A percentile compares a stretch with the other conserved stretches of the same genome.
Evolutionary conservation across 148 eudicot species (phyloP).

Genomic region (Rhododendron williamsianum): DNA sequence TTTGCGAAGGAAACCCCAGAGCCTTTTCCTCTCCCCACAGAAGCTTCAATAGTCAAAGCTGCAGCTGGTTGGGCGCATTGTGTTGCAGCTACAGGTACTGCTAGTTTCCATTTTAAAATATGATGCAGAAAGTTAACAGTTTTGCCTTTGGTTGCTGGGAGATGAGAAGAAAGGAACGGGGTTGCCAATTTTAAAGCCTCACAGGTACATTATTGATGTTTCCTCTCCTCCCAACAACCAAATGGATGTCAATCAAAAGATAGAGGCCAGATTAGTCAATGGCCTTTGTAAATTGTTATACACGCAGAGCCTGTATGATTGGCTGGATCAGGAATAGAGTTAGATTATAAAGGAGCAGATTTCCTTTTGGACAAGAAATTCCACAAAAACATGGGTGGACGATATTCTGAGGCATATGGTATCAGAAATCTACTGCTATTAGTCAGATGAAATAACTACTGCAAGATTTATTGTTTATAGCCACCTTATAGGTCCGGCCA

Average conservation of each 20-base stretch:
- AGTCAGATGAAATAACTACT: not conserved
- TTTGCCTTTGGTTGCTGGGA: slow-evolving; percentile 12
- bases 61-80: slow-evolving; percentile 99
- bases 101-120: not conserved
- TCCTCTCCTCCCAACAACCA: slow-evolving; percentile 17
- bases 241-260: slow-evolving; percentile 1
- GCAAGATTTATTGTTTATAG: not conserved
- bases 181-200: slow-evolving; percentile 14
- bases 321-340: not conserved
- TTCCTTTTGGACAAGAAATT: not conserved
- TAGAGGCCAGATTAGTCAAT: not conserved
- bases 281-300: not conserved
- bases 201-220: slow-evolving; percentile 13
- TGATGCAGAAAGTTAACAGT: slow-evolving; percentile 11
- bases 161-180: slow-evolving; percentile 12
- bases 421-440: not conserved
- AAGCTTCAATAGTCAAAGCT: slow-evolving; percentile 57
- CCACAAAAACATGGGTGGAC: not conserved
- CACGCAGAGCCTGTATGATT: not conserved
- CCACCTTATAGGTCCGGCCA: not conserved
- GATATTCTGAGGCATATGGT: not conserved
- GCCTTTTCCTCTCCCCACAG: slow-evolving; percentile 84
- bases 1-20: slow-evolving; percentile 87
- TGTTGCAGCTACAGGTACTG: slow-evolving; percentile 78
- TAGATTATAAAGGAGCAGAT: not conserved